A percentile compares a stretch with the other conserved stretches of the same genome.
Evolutionary conservation across 108 stramenopile genomes (phyloP).

Genomic region (Skeletonema grethae): DNA sequence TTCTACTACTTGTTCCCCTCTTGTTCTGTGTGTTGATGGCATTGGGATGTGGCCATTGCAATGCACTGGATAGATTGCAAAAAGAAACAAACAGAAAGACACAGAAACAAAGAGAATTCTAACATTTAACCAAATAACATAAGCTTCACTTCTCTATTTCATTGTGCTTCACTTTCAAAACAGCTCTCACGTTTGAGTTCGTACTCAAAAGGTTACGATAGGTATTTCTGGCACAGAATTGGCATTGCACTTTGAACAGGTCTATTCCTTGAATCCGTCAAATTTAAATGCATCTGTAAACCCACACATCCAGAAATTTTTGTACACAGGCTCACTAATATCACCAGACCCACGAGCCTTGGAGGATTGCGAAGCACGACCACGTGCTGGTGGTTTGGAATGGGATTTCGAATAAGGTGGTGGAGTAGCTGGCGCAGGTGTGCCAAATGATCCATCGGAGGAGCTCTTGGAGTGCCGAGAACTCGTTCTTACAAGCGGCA

Average conservation of each 20-base stretch:
- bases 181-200: not conserved
- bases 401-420: constrained; percentile 28
- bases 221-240: not conserved
- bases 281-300: constrained; percentile 52
- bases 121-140: not conserved
- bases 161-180: not conserved
- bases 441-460: constrained; percentile 45
- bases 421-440: constrained; percentile 33
- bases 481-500: constrained; percentile 18
- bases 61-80: too few relatives aligned
- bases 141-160: not conserved
- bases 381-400: constrained; percentile 10
- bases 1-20: too few relatives aligned
- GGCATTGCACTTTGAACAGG: not conserved
- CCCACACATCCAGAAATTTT: constrained; percentile 54
- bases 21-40: too few relatives aligned
- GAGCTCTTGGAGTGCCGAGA: constrained; percentile 47
- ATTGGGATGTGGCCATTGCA: too few relatives aligned
- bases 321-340: constrained; percentile 40
- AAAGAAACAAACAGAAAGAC: not conserved
- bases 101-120: not conserved
- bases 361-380: constrained; percentile 2
- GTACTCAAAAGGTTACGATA: not conserved
- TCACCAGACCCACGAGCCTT: constrained; percentile 15
- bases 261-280: constrained; percentile 28